phyloP scores from a whole-genome alignment of 169 alveolate genomes.

The Cryptosporidium viatorum region DNA sequence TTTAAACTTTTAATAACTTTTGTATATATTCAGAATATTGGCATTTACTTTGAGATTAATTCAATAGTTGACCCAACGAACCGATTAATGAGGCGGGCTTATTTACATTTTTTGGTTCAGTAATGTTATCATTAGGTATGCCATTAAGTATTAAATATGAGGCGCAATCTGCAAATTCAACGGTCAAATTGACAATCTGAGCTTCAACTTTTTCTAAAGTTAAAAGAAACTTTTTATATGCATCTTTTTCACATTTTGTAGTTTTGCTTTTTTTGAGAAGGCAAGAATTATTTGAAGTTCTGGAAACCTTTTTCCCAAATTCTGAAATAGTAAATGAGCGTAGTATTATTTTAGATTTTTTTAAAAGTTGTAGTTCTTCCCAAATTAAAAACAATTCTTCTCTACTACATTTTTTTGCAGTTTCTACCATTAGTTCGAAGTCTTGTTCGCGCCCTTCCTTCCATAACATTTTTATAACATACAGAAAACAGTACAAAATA shows the following conservation, averaged over 20 bases:
- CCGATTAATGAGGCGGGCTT: not conserved
- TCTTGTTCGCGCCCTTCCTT: not conserved
- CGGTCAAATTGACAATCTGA: not conserved
- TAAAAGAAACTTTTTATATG: not conserved
- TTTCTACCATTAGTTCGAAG: not conserved
- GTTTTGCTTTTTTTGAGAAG: not conserved
- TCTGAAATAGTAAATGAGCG: not conserved
- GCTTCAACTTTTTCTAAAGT: not conserved
- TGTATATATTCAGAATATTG: no score
- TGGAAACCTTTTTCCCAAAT: not conserved
- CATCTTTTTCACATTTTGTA: not conserved
- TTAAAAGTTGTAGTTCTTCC: not conserved
- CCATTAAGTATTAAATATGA: not conserved
- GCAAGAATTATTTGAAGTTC: not conserved
- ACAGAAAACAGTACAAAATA: not conserved
- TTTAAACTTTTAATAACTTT: no score
- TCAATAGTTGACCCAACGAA: not conserved
- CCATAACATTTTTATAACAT: not conserved
- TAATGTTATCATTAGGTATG: not conserved
- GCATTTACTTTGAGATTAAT: not conserved
- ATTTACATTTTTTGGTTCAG: not conserved
- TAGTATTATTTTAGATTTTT: no score
- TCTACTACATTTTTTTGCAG: not conserved
- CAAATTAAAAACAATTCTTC: not conserved
- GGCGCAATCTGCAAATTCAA: not conserved